A percentile compares a stretch with the other conserved stretches of the same genome.
phyloP scores from a whole-genome alignment of 768 basidiomycete species.

The Russula ochroleuca region DNA sequence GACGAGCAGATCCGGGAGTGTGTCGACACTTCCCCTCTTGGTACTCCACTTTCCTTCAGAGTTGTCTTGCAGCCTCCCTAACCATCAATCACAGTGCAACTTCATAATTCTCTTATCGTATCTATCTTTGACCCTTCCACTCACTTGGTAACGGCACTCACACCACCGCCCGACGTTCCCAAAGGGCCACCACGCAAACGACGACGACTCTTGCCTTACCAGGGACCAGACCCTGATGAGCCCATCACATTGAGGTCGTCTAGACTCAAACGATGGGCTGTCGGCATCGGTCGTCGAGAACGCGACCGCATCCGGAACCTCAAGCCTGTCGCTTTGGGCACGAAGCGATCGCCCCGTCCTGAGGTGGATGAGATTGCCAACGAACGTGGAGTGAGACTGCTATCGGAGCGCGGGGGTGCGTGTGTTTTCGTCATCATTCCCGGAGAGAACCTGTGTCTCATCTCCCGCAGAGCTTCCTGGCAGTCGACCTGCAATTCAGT shows the following conservation, averaged over 20 bases:
- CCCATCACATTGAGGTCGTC: conserved; percentile 54
- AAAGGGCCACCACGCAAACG: conserved; percentile 67
- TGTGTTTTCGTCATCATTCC: background rate
- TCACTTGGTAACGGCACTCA: conserved; percentile 60
- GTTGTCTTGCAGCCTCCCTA: conserved; percentile 13
- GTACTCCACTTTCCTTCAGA: conserved; percentile 28
- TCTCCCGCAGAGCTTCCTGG: conserved; percentile 58
- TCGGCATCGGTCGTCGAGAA: conserved; percentile 68
- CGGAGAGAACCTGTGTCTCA: background rate
- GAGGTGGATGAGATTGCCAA: conserved; percentile 63
- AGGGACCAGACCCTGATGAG: conserved; percentile 55
- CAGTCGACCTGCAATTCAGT: conserved; percentile 62
- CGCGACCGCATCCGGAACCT: conserved; percentile 62
- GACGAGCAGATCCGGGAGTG: conserved; percentile 62
- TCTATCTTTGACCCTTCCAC: conserved; percentile 78
- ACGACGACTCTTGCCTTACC: conserved; percentile 63
- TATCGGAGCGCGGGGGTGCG: conserved; percentile 64
- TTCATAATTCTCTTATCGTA: conserved; percentile 81
- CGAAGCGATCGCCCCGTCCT: conserved; percentile 44
- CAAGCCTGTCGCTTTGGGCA: conserved; percentile 39
- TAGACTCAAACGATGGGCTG: conserved; percentile 68
- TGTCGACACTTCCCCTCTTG: conserved; percentile 55
- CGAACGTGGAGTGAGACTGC: conserved; percentile 62
- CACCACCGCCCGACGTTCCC: conserved; percentile 58
- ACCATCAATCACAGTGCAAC: conserved; percentile 47